Evolutionary conservation across 2,329 filamentous ascomycete genomes (phyloP).

Genomic region (Incumbomyces lentus): DNA sequence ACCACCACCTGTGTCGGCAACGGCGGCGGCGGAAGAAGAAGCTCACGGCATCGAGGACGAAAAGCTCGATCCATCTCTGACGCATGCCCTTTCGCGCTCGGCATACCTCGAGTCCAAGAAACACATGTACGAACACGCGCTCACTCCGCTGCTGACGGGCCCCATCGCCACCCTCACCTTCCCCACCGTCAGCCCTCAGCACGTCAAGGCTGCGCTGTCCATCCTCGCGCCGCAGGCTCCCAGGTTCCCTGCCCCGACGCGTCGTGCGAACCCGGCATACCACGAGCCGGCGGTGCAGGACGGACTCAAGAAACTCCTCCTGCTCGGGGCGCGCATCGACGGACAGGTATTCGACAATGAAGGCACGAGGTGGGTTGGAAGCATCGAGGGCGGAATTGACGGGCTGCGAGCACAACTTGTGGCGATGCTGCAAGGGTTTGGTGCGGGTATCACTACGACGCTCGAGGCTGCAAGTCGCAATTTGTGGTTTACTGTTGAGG

Average conservation of each 20-base stretch:
- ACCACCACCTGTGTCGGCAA: conserved; percentile 15
- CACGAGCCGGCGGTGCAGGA: conserved; percentile 69
- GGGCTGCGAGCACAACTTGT: conserved; percentile 77
- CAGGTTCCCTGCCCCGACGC: conserved; percentile 66
- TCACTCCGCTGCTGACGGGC: conserved; percentile 69
- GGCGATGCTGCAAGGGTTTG: conserved; percentile 66
- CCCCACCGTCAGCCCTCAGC: conserved; percentile 69
- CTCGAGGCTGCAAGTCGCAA: conserved; percentile 71
- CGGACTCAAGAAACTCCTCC: conserved; percentile 74
- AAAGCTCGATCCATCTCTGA: conserved; percentile 33
- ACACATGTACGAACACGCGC: conserved; percentile 45
- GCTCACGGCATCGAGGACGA: conserved; percentile 23
- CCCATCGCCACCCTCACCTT: conserved; percentile 72
- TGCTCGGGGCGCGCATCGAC: conserved; percentile 80
- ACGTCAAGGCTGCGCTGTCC: conserved; percentile 70
- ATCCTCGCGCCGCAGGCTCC: conserved; percentile 63
- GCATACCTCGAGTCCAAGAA: conserved; percentile 43
- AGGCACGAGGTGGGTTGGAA: conserved; percentile 59
- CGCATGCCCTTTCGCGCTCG: conserved; percentile 49
- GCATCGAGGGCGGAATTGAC: conserved; percentile 73
- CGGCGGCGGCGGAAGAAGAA: no score
- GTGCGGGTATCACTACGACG: conserved; percentile 64
- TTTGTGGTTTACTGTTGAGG: conserved; percentile 80
- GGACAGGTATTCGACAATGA: conserved; percentile 70
- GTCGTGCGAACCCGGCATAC: conserved; percentile 67